Evolutionary conservation across 164 flowering plant genomes (phyloP).

Genomic region (Annona cherimola): DNA sequence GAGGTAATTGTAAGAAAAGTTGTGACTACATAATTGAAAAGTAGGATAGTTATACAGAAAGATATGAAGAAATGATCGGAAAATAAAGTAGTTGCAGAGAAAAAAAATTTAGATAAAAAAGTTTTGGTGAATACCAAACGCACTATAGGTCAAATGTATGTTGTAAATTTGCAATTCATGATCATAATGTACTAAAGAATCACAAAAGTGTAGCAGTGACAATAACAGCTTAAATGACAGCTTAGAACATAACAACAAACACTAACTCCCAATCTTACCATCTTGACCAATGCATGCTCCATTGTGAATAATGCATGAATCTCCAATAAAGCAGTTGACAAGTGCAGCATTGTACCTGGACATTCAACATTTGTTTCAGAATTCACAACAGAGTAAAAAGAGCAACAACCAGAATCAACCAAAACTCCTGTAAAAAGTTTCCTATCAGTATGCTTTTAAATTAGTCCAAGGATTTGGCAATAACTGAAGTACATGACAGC

Average conservation of each 20-base stretch:
- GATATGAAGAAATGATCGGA: no score
- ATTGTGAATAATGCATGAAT: slow-evolving; percentile 64
- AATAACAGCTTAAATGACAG: not conserved
- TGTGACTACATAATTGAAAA: no score
- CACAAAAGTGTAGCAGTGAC: not conserved
- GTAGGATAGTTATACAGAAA: no score
- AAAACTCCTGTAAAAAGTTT: no score
- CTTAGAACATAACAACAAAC: not conserved
- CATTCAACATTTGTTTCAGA: slow-evolving; percentile 2
- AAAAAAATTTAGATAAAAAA: no score
- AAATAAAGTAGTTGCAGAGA: no score
- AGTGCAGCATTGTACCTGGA: slow-evolving; percentile 78
- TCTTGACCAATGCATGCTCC: slow-evolving; percentile 94
- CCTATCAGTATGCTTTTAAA: no score
- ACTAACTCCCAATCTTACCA: slow-evolving; percentile 42
- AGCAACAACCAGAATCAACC: not conserved
- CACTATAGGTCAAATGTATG: no score
- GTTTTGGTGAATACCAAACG: no score
- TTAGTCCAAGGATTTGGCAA: not conserved
- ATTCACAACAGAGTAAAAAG: not conserved
- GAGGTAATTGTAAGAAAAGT: no score
- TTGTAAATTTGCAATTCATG: not conserved
- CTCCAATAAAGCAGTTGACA: slow-evolving; percentile 68
- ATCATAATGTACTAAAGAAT: not conserved
- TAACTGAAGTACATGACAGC: not conserved